Conservation (phyloP, 2,329 filamentous ascomycete genomes). For the Acrodontium crateriforme region DNA sequence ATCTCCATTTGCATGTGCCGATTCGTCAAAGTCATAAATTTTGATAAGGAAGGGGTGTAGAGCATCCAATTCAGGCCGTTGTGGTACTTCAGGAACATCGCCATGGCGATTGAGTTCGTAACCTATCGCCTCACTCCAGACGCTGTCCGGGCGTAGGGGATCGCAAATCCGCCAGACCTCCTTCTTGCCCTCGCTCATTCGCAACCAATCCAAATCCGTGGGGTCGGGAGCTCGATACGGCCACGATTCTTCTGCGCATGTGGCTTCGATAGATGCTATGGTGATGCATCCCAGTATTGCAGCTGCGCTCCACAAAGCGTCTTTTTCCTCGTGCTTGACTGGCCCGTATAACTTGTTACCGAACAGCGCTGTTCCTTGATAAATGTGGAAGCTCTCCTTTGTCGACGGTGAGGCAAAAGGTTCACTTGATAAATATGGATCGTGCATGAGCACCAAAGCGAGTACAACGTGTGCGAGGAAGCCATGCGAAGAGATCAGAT, state of each 20-base stretch:
- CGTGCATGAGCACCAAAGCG: constrained; percentile 40
- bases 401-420: constrained; percentile 12
- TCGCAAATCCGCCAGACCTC: constrained; percentile 40
- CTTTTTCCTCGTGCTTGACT: constrained; percentile 27
- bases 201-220: constrained; percentile 44
- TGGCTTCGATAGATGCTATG: constrained; percentile 32
- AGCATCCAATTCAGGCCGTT: constrained; percentile 7
- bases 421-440: constrained; percentile 27
- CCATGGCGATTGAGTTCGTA: constrained; percentile 6
- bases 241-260: constrained; percentile 37
- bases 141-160: constrained; percentile 33
- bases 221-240: constrained; percentile 34
- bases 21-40: constrained; percentile 11
- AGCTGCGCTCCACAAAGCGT: constrained; percentile 34
- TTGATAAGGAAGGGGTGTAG: constrained; percentile 9
- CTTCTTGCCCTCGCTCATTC: constrained; percentile 42
- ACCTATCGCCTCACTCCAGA: constrained; percentile 28
- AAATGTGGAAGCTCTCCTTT: constrained; percentile 34
- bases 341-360: constrained; percentile 28
- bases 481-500: constrained; percentile 2
- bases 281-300: constrained; percentile 34
- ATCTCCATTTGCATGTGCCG: constrained; percentile 6
- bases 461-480: constrained; percentile 40
- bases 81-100: not conserved
- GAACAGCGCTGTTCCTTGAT: constrained; percentile 36